Conservation (phyloP, 495 filamentous ascomycete species). For the Platismatia glauca region DNA sequence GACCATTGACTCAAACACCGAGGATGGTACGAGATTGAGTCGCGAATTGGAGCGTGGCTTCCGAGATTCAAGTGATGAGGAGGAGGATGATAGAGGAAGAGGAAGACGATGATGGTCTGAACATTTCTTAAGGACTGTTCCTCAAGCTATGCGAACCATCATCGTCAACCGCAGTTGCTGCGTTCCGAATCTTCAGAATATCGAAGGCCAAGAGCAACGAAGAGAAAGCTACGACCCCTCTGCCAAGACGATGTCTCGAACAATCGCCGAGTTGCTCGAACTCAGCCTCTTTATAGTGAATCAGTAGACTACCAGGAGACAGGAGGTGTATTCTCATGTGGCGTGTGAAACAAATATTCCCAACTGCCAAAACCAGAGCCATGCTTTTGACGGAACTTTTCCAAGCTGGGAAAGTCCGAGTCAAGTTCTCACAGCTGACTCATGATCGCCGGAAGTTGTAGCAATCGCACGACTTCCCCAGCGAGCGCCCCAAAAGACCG, state of each 20-base stretch:
- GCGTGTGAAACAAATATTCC: background rate
- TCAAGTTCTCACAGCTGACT: background rate
- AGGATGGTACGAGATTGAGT: slow-evolving; percentile 53
- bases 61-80: slow-evolving; percentile 42
- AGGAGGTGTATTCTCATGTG: background rate
- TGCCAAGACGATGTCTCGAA: background rate
- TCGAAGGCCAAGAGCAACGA: background rate
- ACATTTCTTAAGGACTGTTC: background rate
- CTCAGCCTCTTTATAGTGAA: background rate
- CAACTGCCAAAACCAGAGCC: background rate
- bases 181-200: background rate
- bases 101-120: background rate
- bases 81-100: slow-evolving; percentile 13
- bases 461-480: background rate
- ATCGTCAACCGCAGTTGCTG: background rate
- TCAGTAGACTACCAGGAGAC: background rate
- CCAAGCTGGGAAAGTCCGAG: background rate
- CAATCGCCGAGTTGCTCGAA: background rate
- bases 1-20: slow-evolving; percentile 36
- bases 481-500: background rate
- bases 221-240: background rate
- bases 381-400: background rate
- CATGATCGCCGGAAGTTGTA: background rate
- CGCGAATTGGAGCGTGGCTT: slow-evolving; percentile 80
- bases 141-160: background rate